Evolutionary conservation across 345 rosid genomes (phyloP), one percentile per base, ranked within the genome.

Genomic region (Euphorbia lathyris): DNA sequence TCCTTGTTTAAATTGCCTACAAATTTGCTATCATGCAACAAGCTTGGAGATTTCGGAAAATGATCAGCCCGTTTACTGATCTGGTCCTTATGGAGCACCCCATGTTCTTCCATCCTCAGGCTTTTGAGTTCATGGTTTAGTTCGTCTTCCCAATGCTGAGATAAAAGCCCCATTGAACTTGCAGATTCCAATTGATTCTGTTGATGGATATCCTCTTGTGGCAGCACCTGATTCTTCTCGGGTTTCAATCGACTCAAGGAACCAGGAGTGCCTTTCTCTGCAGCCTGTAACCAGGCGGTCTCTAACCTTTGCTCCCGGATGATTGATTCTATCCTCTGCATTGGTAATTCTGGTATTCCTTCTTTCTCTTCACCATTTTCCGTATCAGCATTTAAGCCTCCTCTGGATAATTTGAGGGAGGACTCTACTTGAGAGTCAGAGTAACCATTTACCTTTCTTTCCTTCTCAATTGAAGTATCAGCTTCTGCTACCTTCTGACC

Each of bases 281-380:
- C 82, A 25, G 93, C 84, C 75, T 95, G 99, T 80, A 95, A 79
- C 99, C 97, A 95, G 16, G 99, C 99, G 34, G 92, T 91, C 81
- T 95, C 97, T 75, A 95, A 80, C 76, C 87, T 85, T 79, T 95
- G 99, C 79, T 95, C 99, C 27, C 88, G 84, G 76, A 95, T 95
- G 42, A 95, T 95, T 29, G 97, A 90, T 85, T 95, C 99, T 76
- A 90, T 84, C 77, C 97, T 86, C 79, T 87, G 97, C 93, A 81
- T 87, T 10, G 97, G 97, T 58, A 85, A 67, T 69, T 82, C 89
- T 72, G 74, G 79, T 74, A 71, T 82, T 69, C 78, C 71, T 70
- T 84, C 89, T 73, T 73, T 78, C 52, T 76, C 76, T 58, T 62
- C 78, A n/a, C n/a, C n/a, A 67, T 53, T 60, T 67, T 79, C 77